Conservation (phyloP, 306 rosid genomes). For the Mimosa pudica region DNA sequence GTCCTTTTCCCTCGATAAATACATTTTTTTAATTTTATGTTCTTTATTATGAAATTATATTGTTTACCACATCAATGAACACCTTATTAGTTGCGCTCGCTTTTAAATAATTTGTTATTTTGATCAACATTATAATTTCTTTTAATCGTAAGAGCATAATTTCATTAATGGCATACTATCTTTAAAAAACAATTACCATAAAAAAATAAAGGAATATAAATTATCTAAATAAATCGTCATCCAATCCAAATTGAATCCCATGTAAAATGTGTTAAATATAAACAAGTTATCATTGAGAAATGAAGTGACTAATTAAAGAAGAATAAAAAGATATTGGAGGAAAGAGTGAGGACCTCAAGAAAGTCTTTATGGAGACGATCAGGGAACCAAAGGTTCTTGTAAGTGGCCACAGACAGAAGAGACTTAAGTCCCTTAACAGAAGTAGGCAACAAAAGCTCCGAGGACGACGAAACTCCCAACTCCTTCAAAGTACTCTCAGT, state of each 20-base stretch:
- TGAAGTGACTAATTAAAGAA: not conserved
- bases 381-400: constrained; percentile 62
- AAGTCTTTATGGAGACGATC: constrained; percentile 54
- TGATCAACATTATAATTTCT: too few species aligned
- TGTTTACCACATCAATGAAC: too few species aligned
- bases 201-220: too few species aligned
- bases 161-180: too few species aligned
- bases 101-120: too few species aligned
- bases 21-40: too few species aligned
- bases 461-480: constrained; percentile 57
- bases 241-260: not conserved
- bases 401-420: constrained; percentile 54
- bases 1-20: too few species aligned
- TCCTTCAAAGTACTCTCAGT: constrained; percentile 32
- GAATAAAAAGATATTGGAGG: not conserved
- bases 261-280: not conserved
- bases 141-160: too few species aligned
- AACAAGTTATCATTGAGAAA: not conserved
- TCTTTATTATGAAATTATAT: too few species aligned
- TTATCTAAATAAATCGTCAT: too few species aligned
- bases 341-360: constrained; percentile 50
- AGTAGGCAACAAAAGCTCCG: constrained; percentile 68
- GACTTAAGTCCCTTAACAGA: constrained; percentile 53
- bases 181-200: too few species aligned
- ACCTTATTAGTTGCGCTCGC: too few species aligned